Evolutionary conservation across 2,329 filamentous ascomycete genomes (phyloP), one percentile per base, ranked within the genome.

Genomic region (Pseudocercospora cruenta): DNA sequence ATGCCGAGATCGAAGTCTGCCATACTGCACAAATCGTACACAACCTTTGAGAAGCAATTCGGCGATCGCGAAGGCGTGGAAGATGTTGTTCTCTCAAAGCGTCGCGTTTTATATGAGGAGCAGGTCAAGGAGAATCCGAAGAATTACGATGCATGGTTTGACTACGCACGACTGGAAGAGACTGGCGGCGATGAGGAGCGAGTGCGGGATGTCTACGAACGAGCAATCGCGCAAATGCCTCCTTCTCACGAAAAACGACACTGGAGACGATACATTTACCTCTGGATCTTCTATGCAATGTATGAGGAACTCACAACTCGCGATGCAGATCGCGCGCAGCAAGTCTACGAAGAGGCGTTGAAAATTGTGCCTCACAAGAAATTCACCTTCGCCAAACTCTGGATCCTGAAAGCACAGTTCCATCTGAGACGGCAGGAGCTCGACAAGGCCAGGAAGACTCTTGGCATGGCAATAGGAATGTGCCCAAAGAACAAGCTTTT

Each of bases 61-160:
- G 95, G 95, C 69, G 94, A 98, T 78, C 86, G 87, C 63, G 93
- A 97, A 73, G 95, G 95, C 4, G 92, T 99, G 1, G 94, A 98
- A 74, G 93, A 98, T 77, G 94, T 98, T 8, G 92, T 99, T 31
- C 78, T 98, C n/a, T 93, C 93, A 16, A 99, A 99, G 79, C 87
- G 95, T 71, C 86, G 95, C 73, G 91, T 96, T 19, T 89, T 95
- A 69, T 99, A 99, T 79, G 95, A 99, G 79, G 93, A 97, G 72
- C 91, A 95, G 75, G 87, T 98, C 71, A 94, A 93, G 75, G 91
- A 96, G 76, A 98, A 97, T 74, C 88, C 94, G 1, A 95, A 96
- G 75, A 97, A 97, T 79, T 99, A 99, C 82, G 95, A 99, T 76
- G 87, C 90, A 12, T 99, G 95, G 95, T 94, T 99, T 72, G 95